Evolutionary conservation across 2,329 filamentous ascomycete genomes (phyloP).

Genomic region (Aspergillus melleus): DNA sequence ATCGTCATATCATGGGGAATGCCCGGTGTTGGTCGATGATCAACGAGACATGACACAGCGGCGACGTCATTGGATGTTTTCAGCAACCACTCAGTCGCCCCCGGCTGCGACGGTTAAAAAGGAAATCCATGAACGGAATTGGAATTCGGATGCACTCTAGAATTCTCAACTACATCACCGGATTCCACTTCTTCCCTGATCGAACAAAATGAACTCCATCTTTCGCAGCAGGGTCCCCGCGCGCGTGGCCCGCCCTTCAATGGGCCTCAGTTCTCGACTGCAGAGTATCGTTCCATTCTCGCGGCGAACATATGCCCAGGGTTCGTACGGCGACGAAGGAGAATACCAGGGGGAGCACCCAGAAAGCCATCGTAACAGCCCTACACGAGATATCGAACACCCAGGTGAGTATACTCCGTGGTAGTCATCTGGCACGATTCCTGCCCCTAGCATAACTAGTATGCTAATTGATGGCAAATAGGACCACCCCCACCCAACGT

Average conservation of each 20-base stretch:
- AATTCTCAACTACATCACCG: not conserved
- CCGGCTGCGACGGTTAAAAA: not conserved
- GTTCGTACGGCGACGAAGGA: constrained; percentile 20
- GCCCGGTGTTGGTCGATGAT: not conserved
- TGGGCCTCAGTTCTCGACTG: not conserved
- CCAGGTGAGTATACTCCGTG: constrained; percentile 17
- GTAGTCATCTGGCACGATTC: not conserved
- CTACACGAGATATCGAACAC: constrained; percentile 24
- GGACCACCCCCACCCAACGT: constrained; percentile 24
- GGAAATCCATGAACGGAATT: not conserved
- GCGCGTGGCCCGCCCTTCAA: not conserved
- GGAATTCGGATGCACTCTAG: not conserved
- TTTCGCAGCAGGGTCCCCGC: not conserved
- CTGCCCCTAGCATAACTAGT: not conserved
- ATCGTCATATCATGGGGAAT: not conserved
- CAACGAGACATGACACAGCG: not conserved
- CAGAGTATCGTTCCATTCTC: not conserved
- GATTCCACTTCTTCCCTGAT: not conserved
- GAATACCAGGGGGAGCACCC: constrained; percentile 7
- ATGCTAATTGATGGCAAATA: constrained; percentile 4
- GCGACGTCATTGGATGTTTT: not conserved
- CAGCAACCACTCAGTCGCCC: not conserved
- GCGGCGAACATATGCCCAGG: constrained; percentile 18
- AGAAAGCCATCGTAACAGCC: constrained; percentile 9
- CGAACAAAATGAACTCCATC: not conserved